Percentiles rank a stretch among this genome's conserved stretches.
Conservation (phyloP, 768 basidiomycete species). For the Lentinula detonsa region DNA sequence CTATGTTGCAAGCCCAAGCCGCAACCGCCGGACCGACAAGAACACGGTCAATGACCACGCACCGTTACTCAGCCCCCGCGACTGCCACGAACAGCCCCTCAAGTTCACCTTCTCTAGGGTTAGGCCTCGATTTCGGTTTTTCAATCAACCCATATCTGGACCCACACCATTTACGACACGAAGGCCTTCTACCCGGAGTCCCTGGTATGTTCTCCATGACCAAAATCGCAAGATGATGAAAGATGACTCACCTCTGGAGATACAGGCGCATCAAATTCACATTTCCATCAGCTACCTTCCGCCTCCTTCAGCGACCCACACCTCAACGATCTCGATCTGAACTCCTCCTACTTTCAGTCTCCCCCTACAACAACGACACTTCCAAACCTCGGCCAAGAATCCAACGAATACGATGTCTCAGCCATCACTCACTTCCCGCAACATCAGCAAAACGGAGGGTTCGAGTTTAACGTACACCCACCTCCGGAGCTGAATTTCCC, state of each 20-base stretch:
- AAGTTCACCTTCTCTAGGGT: constrained; percentile 16
- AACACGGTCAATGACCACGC: constrained; percentile 20
- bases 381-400: constrained; percentile 22
- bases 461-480: constrained; percentile 24
- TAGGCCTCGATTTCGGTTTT: constrained; percentile 16
- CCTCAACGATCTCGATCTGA: constrained; percentile 22
- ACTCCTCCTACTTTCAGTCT: constrained; percentile 23
- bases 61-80: constrained; percentile 24
- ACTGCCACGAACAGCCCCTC: constrained; percentile 12
- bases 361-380: constrained; percentile 18
- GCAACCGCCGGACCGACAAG: constrained; percentile 16
- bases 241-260: constrained; percentile 11
- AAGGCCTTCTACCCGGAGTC: constrained; percentile 31
- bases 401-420: constrained; percentile 25
- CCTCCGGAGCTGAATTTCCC: constrained; percentile 19
- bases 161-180: constrained; percentile 14
- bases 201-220: constrained; percentile 30
- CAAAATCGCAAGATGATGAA: constrained; percentile 12
- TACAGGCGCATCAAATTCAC: constrained; percentile 31
- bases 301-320: constrained; percentile 27
- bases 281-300: constrained; percentile 29
- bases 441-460: constrained; percentile 17
- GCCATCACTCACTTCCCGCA: constrained; percentile 25
- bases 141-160: constrained; percentile 15
- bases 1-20: constrained; percentile 30